Evolutionary conservation across 1,284 basidiomycete genomes (phyloP).

Genomic region (Albatrellus sp.): DNA sequence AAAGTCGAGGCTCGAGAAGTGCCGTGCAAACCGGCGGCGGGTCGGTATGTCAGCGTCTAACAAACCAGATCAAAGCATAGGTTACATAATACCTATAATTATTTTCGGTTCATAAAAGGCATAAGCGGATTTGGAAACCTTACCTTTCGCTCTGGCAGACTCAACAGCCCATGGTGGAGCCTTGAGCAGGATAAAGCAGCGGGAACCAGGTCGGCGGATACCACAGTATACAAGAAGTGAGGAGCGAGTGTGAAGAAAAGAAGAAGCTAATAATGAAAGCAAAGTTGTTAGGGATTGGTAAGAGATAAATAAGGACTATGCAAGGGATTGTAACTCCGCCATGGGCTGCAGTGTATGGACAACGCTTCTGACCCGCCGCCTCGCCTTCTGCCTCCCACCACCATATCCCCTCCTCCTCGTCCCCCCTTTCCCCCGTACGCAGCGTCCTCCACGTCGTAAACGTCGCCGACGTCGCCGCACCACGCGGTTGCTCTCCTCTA

Average conservation of each 20-base stretch:
- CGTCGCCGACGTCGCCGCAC: slow-evolving; percentile 5
- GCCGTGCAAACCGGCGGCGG: too few relatives aligned
- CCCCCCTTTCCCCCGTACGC: slow-evolving; percentile 16
- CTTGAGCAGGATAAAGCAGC: too few relatives aligned
- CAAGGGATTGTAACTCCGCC: slow-evolving; percentile 12
- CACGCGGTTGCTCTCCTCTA: slow-evolving; percentile 9
- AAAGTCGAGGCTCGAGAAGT: too few relatives aligned
- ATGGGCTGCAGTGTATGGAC: slow-evolving; percentile 12
- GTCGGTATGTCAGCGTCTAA: too few relatives aligned
- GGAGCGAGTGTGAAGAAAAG: background rate
- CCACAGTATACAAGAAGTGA: background rate
- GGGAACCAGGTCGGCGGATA: too few relatives aligned
- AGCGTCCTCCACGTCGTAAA: slow-evolving; percentile 11
- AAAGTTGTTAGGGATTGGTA: background rate
- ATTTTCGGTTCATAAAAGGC: too few relatives aligned
- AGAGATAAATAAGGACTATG: background rate
- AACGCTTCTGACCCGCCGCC: slow-evolving; percentile 9
- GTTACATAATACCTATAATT: too few relatives aligned
- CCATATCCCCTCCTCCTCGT: slow-evolving; percentile 12
- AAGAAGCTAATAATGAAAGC: background rate
- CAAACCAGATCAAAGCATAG: too few relatives aligned
- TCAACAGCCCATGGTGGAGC: too few relatives aligned
- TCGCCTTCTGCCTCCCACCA: slow-evolving; percentile 14
- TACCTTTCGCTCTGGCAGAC: too few relatives aligned
- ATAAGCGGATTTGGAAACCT: too few relatives aligned